Evolutionary conservation across 352 stramenopile species (phyloP), one percentile per base, ranked within the genome.

Genomic region (Globisporangium nunn): DNA sequence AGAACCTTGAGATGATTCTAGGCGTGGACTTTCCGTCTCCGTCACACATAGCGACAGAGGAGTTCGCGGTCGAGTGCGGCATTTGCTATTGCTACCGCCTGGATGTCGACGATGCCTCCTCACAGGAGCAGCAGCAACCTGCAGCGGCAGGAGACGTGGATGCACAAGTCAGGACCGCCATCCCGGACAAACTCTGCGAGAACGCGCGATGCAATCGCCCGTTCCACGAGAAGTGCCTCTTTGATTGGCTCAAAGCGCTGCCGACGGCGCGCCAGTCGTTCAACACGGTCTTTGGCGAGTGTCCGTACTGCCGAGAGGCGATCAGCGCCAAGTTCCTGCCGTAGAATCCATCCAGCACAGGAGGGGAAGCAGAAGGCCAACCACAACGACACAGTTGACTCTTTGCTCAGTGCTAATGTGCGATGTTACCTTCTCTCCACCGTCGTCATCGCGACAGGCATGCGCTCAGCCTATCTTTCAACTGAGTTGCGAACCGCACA

Each of bases 1-100:
- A 81, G 51, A 95, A 95, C 62, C 63, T 95, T n/a, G 75, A 87
- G 46, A 23, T 57, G 0, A 61, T 91, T 12, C 61, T 95, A 12
- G 66, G 73, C 15, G 45, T 95, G 3, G 64, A 63, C 49, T 74
- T 95, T 54, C 85, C 85, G 40, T 83, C 74, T 5, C 82, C 78
- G 3, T 72, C 61, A 49, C 72, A 66, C 10, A 70, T 67, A 10
- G 72, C 72, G 31, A 48, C 58, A 0, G 77, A 93, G 5, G 77
- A 91, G 45, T 93, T 95, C 59, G 77, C 77, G 3, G 56, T 87
- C 17, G 88, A 96, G 63, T 96, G 88, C 50, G 88, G 88, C 41
- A 95, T 96, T 59, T 96, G 88, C 68, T 96, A 96, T 61, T 83
- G 69, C 59, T 95, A 95, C 52, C 78, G 81, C 0, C 62, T 88